Base-by-base conservation (phyloP, 139 green algal genomes). In the Mesostigma viride region DNA sequence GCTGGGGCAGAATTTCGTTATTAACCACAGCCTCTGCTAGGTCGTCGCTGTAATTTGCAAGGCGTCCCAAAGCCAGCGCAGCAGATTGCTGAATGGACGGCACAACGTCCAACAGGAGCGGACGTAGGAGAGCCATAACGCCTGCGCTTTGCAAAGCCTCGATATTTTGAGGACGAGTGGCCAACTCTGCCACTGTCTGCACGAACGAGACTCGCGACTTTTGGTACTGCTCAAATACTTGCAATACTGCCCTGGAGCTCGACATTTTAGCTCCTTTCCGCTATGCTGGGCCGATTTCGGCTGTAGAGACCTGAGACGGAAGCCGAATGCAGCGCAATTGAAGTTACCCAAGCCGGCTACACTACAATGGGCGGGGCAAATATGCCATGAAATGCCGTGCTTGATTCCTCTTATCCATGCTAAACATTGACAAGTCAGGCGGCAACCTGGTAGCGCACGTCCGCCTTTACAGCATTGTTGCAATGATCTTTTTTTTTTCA, bases 11-110 rank as follows among this genome's bases (percentile, higher is more conserved):
- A 58, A 94, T 88, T 47, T 94, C 85, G 36, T 91, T 91, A 62
- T 88, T 78, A 1, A 94, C 88, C 2, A 94, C 81, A 20, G 83
- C 78, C 76, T 94, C 88, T 26, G 88, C 88, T 22, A 94, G 72
- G 48, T 92, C 83, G 58, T 94, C 86, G 57, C 77, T 89, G 70
- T 89, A 88, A 64, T 88, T 90, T 1, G 88, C 88, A 31, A 94
- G 76, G 0, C 86, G 73, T 0, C 88, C 88, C 0, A 94, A 68
- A 0, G 86, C 86, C 58, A 94, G 69, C 20, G 88, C 88, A 33
- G 88, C 88, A n/a, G 79, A 86, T 65, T 94, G 88, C 67, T 92
- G 88, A 44, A 94, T 91, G 76, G 84, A 91, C 2, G 88, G 85
- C 4, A 94, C 88, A 64, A 86, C 89, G 74, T 94, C 88, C 1